These are phyloP conservation scores for Earliella scabrosa DNA, from an alignment of 1,284 basidiomycete species.

Conservation along the genomic window DNA sequence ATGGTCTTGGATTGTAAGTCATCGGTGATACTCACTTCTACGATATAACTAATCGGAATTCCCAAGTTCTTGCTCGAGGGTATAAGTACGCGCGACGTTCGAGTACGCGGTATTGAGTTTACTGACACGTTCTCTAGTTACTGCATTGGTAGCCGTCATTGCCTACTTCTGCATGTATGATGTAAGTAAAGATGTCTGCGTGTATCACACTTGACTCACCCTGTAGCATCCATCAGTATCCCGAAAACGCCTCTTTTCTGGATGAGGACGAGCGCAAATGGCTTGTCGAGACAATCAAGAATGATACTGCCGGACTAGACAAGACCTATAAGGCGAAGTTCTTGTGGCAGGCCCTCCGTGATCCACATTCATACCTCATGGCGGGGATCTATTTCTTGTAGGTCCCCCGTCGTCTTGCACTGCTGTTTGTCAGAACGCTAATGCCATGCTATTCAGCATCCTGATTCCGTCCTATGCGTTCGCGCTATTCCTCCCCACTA, in stretches of 20 bases:
- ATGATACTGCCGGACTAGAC: conserved; percentile 20
- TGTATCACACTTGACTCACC: neutral
- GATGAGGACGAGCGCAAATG: conserved; percentile 19
- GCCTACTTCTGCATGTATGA: conserved; percentile 11
- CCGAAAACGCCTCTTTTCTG: conserved; percentile 32
- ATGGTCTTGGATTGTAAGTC: conserved; percentile 12
- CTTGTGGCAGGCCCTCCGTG: conserved; percentile 28
- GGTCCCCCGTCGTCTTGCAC: neutral
- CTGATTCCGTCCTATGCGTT: conserved; percentile 20
- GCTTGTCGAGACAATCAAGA: conserved; percentile 38
- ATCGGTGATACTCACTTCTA: too few relatives aligned
- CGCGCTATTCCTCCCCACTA: conserved; percentile 31
- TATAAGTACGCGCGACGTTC: neutral
- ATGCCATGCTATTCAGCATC: conserved; percentile 43
- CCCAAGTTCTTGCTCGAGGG: conserved; percentile 5
- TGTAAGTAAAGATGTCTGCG: neutral
- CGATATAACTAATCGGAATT: too few relatives aligned
- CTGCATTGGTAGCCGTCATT: neutral
- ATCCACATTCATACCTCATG: conserved; percentile 49
- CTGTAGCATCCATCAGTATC: conserved; percentile 35
- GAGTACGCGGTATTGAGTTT: too few relatives aligned
- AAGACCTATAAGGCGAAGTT: conserved; percentile 31
- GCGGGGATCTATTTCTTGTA: conserved; percentile 21
- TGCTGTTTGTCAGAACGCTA: neutral
- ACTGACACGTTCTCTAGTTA: neutral